Conservation (phyloP, 768 basidiomycete genomes). For the Termitomyces sp. region DNA sequence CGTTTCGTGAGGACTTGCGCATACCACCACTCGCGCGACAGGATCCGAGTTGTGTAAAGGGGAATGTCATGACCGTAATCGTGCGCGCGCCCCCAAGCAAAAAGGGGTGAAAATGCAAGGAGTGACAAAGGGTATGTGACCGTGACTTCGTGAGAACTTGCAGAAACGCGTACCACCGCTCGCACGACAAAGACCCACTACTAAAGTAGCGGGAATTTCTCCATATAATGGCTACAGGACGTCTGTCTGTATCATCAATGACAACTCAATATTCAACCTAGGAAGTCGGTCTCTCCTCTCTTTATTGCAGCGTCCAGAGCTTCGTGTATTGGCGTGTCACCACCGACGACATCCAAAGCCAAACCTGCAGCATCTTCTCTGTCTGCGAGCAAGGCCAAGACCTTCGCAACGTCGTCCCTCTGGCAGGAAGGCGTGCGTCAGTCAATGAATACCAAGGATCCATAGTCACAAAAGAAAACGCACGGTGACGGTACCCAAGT, state of each 20-base stretch:
- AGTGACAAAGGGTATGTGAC: too few relatives aligned
- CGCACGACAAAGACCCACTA: too few relatives aligned
- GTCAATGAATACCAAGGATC: neutral
- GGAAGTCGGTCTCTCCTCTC: conserved; percentile 41
- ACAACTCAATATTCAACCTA: conserved; percentile 16
- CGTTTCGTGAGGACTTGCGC: too few relatives aligned
- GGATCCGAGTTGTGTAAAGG: too few relatives aligned
- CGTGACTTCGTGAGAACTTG: too few relatives aligned
- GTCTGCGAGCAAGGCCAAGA: conserved; percentile 42
- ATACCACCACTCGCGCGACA: too few relatives aligned
- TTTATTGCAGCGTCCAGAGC: conserved; percentile 47
- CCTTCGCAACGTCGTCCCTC: conserved; percentile 50
- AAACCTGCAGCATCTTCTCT: conserved; percentile 51
- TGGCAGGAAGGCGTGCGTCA: neutral
- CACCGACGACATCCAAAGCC: conserved; percentile 54
- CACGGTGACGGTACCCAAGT: conserved; percentile 46
- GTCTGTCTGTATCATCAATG: neutral
- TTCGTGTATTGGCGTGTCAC: conserved; percentile 39
- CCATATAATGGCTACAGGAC: neutral
- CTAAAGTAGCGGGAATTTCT: too few relatives aligned
- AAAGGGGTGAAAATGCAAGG: too few relatives aligned
- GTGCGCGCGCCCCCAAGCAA: too few relatives aligned
- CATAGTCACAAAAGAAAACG: conserved; percentile 12
- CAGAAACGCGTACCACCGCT: too few relatives aligned
- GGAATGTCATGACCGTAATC: too few relatives aligned